These are phyloP conservation scores for Fusarium nanum DNA, from an alignment of 2,329 filamentous ascomycete species.

Conservation along the genomic window DNA sequence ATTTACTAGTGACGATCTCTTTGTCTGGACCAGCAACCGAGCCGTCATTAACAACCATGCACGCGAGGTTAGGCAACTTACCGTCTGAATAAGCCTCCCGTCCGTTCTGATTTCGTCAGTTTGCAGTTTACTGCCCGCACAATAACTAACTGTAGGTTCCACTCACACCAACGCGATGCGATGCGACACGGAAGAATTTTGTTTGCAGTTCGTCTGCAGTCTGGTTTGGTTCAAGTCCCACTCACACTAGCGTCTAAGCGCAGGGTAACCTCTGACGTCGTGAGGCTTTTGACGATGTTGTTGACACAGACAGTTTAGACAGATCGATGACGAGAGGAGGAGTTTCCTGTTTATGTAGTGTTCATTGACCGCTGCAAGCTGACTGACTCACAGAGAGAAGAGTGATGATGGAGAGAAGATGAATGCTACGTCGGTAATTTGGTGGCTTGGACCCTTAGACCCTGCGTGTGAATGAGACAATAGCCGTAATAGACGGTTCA, in stretches of 20 bases:
- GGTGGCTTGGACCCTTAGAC: slow-evolving; percentile 31
- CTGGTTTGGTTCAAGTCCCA: not conserved
- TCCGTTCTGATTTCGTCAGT: slow-evolving; percentile 7
- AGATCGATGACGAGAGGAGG: slow-evolving; percentile 27
- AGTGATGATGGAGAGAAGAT: not conserved
- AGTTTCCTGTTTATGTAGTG: not conserved
- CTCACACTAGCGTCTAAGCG: not conserved
- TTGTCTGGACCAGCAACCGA: not conserved
- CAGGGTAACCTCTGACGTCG: slow-evolving; percentile 34
- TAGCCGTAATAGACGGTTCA: slow-evolving; percentile 17
- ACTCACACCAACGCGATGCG: slow-evolving; percentile 33
- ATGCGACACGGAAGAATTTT: slow-evolving; percentile 21
- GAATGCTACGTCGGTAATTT: slow-evolving; percentile 18
- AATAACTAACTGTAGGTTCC: slow-evolving; percentile 1
- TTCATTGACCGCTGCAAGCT: not conserved
- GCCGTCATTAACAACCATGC: slow-evolving; percentile 6
- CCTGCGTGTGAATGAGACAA: slow-evolving; percentile 11
- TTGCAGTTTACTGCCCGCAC: not conserved
- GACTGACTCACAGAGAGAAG: not conserved
- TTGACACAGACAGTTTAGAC: not conserved
- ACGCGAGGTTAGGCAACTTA: slow-evolving; percentile 6
- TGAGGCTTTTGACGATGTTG: slow-evolving; percentile 39
- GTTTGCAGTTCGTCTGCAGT: not conserved
- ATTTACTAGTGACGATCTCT: slow-evolving; percentile 11
- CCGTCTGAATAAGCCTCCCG: slow-evolving; percentile 17